Conservation (phyloP, 257 asterid genomes). For the Echium plantagineum region DNA sequence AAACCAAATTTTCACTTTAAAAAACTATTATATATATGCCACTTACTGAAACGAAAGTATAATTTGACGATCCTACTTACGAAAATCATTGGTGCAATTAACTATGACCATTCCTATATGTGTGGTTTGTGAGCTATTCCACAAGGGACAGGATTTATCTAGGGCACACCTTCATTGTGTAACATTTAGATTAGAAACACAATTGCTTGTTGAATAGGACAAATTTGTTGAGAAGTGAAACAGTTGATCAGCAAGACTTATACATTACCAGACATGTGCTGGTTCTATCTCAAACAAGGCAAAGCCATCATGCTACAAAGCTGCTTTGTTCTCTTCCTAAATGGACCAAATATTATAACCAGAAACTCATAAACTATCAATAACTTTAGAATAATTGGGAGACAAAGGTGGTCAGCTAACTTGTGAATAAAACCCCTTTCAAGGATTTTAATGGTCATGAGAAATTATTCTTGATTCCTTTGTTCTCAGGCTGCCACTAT, state of each 20-base stretch:
- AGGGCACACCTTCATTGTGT: too few species aligned
- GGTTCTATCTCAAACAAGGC: slow-evolving; percentile 10
- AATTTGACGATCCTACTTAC: too few species aligned
- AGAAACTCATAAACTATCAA: slow-evolving; percentile 7
- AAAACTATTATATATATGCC: too few species aligned
- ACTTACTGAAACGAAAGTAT: too few species aligned
- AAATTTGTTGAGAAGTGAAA: not conserved
- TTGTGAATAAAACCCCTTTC: not conserved
- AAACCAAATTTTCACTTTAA: too few species aligned
- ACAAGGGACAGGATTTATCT: too few species aligned
- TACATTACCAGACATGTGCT: slow-evolving; percentile 3
- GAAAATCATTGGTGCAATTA: too few species aligned
- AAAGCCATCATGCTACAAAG: slow-evolving; percentile 16
- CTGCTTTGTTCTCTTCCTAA: slow-evolving; percentile 9
- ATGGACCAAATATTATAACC: slow-evolving; percentile 7
- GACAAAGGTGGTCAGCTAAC: slow-evolving; percentile 19
- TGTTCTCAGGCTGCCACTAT: slow-evolving; percentile 13
- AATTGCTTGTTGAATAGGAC: too few species aligned
- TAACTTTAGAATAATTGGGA: slow-evolving; percentile 6
- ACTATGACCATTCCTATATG: too few species aligned
- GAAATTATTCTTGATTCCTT: slow-evolving; percentile 2
- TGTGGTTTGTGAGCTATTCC: too few species aligned
- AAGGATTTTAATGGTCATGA: slow-evolving; percentile 4
- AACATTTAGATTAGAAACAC: too few species aligned
- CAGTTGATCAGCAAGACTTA: not conserved